Base-by-base conservation (phyloP, 306 rosid genomes). In the Glycyrrhiza uralensis region DNA sequence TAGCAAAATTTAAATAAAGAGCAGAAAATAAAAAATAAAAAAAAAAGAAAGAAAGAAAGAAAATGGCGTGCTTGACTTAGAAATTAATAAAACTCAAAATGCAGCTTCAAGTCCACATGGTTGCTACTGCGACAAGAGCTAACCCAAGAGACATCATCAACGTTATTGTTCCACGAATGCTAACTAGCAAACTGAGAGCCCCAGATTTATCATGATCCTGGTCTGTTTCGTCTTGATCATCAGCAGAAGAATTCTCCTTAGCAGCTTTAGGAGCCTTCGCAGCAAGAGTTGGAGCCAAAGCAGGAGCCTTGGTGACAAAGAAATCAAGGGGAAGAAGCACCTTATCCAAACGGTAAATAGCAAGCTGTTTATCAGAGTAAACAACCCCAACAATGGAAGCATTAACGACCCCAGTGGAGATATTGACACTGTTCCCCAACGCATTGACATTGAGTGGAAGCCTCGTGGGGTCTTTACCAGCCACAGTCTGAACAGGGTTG, bases 271-370 rank as follows among this genome's bases (percentile, higher is more conserved):
- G 86, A 13, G 81, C 81, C 35, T 87, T 76, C 1, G 79, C 82
- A 45, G 76, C 60, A 14, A 82, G 24, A 1, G 84, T 57, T 4
- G 87, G 90, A 10, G 88, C 81, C 10, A 85, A 76, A 1, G 96
- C 76, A 0, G 87, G 85, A 0, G 92, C 76, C 79, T 75, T 84
- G 1, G 93, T 76, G 1, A 15, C 63, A 26, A 85, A 84, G 75
- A 85, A 49, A 10, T 85, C 93, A 11, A 76, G 66, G 17, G 96
- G 96, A 67, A 84, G 85, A 33, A 90, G 86, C 36, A 90, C 96
- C 45, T 78, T 84, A 59, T 87, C 85, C 41, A 90, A 44, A 1
- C 39, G 84, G 56, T 90, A 90, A 6, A 90, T 60, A 1, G 85
- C 93, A n/a, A 90, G 67, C 32, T 84, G 86, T 12, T 65, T 61